Conservation (phyloP, 2,329 filamentous ascomycete genomes). For the Cryphonectria radicalis region DNA sequence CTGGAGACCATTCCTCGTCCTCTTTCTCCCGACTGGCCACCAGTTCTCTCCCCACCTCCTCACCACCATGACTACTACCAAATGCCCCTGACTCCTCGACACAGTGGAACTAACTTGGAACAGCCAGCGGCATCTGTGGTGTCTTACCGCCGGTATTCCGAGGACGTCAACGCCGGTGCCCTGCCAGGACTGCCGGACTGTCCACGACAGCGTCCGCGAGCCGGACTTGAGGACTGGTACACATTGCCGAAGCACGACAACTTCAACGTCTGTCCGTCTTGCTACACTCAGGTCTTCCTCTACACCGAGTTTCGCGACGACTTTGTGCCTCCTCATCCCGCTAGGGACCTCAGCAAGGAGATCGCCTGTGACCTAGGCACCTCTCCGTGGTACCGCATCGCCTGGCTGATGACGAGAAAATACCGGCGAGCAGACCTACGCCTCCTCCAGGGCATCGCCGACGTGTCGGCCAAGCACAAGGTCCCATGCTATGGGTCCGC, state of each 20-base stretch:
- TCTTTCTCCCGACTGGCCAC: slow-evolving; percentile 47
- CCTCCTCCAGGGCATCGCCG: slow-evolving; percentile 71
- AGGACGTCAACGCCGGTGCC: slow-evolving; percentile 51
- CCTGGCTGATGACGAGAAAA: slow-evolving; percentile 80
- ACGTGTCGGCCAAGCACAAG: slow-evolving; percentile 59
- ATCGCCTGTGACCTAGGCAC: slow-evolving; percentile 79
- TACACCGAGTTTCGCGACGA: slow-evolving; percentile 68
- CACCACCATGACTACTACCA: not conserved
- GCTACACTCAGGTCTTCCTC: slow-evolving; percentile 72
- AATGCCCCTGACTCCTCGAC: slow-evolving; percentile 28
- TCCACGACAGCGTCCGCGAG: slow-evolving; percentile 64
- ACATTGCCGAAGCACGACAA: slow-evolving; percentile 71
- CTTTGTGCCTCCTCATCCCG: slow-evolving; percentile 66
- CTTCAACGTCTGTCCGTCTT: slow-evolving; percentile 83
- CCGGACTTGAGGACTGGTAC: slow-evolving; percentile 77
- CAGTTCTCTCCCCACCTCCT: slow-evolving; percentile 48
- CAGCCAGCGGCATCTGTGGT: slow-evolving; percentile 41
- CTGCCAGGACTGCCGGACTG: slow-evolving; percentile 66
- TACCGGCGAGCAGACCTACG: slow-evolving; percentile 67
- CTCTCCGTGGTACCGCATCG: slow-evolving; percentile 79
- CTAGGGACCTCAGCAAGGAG: slow-evolving; percentile 52
- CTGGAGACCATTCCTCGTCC: slow-evolving; percentile 33
- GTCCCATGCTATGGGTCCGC: slow-evolving; percentile 60
- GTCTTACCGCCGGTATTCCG: slow-evolving; percentile 58
- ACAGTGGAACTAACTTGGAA: slow-evolving; percentile 42